phyloP scores from a whole-genome alignment of 495 filamentous ascomycete species.

The Rhypophila decipiens region DNA sequence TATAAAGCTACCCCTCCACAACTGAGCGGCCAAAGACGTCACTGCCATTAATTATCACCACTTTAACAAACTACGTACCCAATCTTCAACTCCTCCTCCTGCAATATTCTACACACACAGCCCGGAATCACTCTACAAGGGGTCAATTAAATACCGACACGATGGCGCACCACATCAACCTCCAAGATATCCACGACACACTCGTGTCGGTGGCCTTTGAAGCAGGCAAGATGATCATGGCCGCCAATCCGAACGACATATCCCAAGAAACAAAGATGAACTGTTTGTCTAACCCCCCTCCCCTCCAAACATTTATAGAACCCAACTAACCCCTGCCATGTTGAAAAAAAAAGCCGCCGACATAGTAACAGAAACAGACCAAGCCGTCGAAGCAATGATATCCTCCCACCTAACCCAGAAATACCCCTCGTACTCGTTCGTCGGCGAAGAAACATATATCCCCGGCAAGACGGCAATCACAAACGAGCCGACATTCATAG shows the following conservation, averaged over 20 bases:
- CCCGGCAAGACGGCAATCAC: conserved; percentile 56
- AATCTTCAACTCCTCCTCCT: background rate
- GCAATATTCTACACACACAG: too few relatives aligned
- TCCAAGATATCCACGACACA: conserved; percentile 75
- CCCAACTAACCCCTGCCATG: conserved; percentile 2
- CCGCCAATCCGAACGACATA: conserved; percentile 60
- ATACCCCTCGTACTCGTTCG: conserved; percentile 67
- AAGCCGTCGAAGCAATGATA: conserved; percentile 72
- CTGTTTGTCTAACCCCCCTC: conserved; percentile 44
- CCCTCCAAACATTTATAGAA: conserved; percentile 6
- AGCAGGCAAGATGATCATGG: conserved; percentile 76
- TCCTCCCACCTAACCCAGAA: conserved; percentile 51
- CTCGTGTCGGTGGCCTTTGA: conserved; percentile 66
- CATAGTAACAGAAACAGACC: conserved; percentile 82
- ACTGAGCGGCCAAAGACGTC: too few relatives aligned
- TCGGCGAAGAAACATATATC: conserved; percentile 82
- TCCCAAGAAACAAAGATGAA: conserved; percentile 75
- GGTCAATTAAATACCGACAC: background rate
- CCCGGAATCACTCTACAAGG: too few relatives aligned
- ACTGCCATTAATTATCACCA: too few relatives aligned
- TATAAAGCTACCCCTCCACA: too few relatives aligned
- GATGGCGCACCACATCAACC: conserved; percentile 4
- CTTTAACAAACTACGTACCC: background rate
- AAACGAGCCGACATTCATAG: conserved; percentile 71
- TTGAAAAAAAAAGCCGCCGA: conserved; percentile 70